These are phyloP conservation scores for Zostera marina DNA, from an alignment of 116 monocot species.

Conservation along the genomic window DNA sequence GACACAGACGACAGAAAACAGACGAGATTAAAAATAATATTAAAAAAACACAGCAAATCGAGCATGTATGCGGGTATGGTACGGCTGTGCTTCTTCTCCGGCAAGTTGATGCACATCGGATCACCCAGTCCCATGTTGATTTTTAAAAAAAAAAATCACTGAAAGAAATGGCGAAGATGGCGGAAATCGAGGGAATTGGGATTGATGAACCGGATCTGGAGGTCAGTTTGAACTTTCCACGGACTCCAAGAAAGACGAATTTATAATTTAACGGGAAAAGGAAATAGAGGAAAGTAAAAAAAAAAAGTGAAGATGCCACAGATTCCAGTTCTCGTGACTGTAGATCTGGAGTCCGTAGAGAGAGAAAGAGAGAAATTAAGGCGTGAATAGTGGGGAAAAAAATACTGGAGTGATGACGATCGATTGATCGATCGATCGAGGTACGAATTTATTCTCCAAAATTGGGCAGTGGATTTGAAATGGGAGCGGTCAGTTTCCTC, in stretches of 20 bases:
- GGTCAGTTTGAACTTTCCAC: slow-evolving; percentile 14
- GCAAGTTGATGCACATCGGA: slow-evolving; percentile 1
- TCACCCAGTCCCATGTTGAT: not conserved
- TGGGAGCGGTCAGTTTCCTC: not conserved
- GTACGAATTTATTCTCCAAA: slow-evolving; percentile 1
- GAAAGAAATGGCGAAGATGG: no score
- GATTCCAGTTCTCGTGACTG: not conserved
- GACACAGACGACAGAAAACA: not conserved
- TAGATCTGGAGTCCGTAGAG: slow-evolving; percentile 3
- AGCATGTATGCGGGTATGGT: not conserved
- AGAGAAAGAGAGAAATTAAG: not conserved
- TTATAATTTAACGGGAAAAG: slow-evolving; percentile 3
- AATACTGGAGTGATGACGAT: no score
- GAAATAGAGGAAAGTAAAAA: not conserved
- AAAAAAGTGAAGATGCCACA: not conserved
- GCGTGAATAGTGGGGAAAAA: not conserved
- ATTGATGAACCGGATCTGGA: slow-evolving; percentile 62
- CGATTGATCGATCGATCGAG: not conserved
- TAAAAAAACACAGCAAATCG: not conserved
- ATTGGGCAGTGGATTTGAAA: not conserved
- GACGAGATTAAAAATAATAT: not conserved
- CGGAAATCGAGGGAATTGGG: slow-evolving; percentile 29
- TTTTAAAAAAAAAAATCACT: no score
- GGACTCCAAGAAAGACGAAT: slow-evolving; percentile 19
- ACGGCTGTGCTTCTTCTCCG: not conserved